Percentiles rank a stretch among this genome's conserved stretches.
Conservation (phyloP, 768 basidiomycete genomes). For the Terana coerulea region DNA sequence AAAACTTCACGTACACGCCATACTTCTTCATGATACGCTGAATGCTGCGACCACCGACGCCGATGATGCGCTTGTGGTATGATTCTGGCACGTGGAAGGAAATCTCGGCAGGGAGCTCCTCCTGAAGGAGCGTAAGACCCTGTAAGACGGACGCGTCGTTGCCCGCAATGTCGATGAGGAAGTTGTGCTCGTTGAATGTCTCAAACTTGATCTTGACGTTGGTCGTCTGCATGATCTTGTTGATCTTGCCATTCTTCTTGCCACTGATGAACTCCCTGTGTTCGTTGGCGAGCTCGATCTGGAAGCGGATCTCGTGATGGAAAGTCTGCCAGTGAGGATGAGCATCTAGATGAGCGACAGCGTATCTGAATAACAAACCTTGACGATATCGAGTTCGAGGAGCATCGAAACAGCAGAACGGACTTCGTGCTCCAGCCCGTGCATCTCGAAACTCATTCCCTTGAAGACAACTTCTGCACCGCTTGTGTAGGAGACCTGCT, state of each 20-base stretch:
- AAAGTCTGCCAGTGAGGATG: constrained; percentile 53
- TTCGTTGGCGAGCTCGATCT: constrained; percentile 96
- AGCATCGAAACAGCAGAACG: constrained; percentile 81
- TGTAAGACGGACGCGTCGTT: constrained; percentile 81
- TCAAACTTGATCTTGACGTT: constrained; percentile 99
- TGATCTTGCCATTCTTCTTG: constrained; percentile 99
- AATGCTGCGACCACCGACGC: constrained; percentile 95
- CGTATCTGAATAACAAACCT: constrained; percentile 45
- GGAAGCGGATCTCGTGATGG: constrained; percentile 97
- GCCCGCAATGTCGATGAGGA: constrained; percentile 88
- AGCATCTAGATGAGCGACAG: background rate
- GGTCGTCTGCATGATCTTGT: constrained; percentile 98
- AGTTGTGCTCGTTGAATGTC: constrained; percentile 95
- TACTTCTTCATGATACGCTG: constrained; percentile 99
- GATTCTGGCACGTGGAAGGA: constrained; percentile 98
- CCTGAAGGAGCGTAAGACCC: constrained; percentile 86
- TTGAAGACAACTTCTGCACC: constrained; percentile 97
- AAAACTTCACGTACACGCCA: constrained; percentile 99
- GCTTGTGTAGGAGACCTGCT: constrained; percentile 80
- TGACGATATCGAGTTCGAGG: constrained; percentile 87
- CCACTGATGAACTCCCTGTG: constrained; percentile 98
- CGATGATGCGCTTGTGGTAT: constrained; percentile 99
- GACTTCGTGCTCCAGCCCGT: constrained; percentile 90
- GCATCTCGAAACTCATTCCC: constrained; percentile 96
- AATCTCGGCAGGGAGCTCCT: constrained; percentile 97